Conservation (phyloP, 352 stramenopile genomes). For the Pythium monospermum region DNA sequence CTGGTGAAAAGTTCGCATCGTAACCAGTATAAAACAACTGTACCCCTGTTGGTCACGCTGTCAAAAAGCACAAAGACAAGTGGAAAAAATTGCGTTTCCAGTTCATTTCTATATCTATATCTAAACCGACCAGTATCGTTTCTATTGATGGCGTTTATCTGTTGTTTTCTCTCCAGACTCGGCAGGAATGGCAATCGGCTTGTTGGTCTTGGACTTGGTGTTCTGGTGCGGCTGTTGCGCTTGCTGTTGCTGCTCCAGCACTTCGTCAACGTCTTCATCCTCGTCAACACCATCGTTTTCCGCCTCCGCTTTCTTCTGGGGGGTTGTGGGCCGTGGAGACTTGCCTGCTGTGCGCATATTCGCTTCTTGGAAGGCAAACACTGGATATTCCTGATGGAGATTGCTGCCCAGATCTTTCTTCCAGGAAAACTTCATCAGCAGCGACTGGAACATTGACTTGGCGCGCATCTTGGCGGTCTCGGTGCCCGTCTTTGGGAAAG, state of each 20-base stretch:
- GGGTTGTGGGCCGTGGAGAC: not conserved
- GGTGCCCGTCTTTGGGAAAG: slow-evolving; percentile 71
- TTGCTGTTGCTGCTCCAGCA: not conserved
- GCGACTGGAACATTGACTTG: slow-evolving; percentile 72
- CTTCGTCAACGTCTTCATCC: slow-evolving; percentile 2
- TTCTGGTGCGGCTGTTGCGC: not conserved
- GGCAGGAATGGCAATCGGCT: too few relatives aligned
- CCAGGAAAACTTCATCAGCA: slow-evolving; percentile 64
- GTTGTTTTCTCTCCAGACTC: too few relatives aligned
- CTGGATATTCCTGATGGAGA: slow-evolving; percentile 63
- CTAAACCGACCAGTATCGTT: too few relatives aligned
- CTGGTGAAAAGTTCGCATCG: too few relatives aligned
- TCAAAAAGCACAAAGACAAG: too few relatives aligned
- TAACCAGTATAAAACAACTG: too few relatives aligned
- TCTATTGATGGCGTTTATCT: too few relatives aligned
- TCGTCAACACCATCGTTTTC: slow-evolving; percentile 5
- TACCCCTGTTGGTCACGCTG: too few relatives aligned
- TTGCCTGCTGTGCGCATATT: not conserved
- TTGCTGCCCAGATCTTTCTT: slow-evolving; percentile 76
- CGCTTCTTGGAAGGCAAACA: not conserved
- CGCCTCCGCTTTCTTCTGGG: slow-evolving; percentile 1
- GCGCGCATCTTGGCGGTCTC: slow-evolving; percentile 65
- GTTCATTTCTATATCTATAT: too few relatives aligned
- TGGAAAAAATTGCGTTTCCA: too few relatives aligned
- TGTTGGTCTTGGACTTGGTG: slow-evolving; percentile 2